Evolutionary conservation across 192 early-diverging fungal genomes (phyloP), one percentile per base, ranked within the genome.

Genomic region (Backusella psychrophila): DNA sequence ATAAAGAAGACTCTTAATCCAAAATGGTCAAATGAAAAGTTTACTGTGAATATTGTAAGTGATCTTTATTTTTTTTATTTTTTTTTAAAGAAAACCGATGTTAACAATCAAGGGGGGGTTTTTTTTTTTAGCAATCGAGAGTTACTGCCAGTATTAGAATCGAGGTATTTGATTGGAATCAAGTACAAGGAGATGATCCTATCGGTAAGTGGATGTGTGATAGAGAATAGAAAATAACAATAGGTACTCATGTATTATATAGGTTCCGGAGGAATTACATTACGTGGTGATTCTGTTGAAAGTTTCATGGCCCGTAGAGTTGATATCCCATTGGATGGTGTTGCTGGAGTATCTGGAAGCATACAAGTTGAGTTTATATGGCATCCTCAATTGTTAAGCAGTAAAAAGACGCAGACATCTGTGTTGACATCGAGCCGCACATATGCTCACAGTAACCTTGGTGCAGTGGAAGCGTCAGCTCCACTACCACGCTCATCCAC

Each of bases 91-190:
- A 53, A 53, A 4, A 6, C 6, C 73, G 8, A 9, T 39, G 56
- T 6, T 2, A 35, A 69, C 68, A 36, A 36, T 21, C 21, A 66
- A 31, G 67, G 33, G 33, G 2, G 29, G 29, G 14, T n/a, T n/a
- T 33, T 31, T 19, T 36, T 21, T 69, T 69, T 9, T 69, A 83
- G 59, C 49, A 38, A 34, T 74, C 71, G 33, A 78, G 78, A 21
- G 59, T 74, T 11, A 36, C 72, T 21, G 39, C 72, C 4, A 70
- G 67, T 72, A 79, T 92, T 69, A 71, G 78, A 49, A 76, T 89
- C 12, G 86, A 89, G 63, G 81, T 91, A 9, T 91, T 81, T 76
- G 91, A 92, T 81, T 92, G 91, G 91, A 89, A 92, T 72, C 85
- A 88, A 79, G 79, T 92, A 39, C 82, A 85, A 46, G 76, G 78